Conservation (phyloP, 768 basidiomycete genomes). For the Mycena pura region DNA sequence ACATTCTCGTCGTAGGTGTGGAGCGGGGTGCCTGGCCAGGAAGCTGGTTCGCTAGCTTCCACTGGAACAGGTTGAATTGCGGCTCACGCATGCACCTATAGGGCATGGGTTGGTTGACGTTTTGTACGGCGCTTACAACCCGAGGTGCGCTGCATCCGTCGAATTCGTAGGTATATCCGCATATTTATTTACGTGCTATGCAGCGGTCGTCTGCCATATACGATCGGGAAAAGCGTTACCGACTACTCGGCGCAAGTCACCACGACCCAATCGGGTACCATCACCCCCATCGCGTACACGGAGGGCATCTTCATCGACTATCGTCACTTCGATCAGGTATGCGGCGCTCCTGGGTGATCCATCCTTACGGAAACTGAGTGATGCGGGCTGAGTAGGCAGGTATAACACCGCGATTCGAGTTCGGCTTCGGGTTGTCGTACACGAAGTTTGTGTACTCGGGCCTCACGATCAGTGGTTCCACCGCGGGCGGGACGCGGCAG, state of each 20-base stretch:
- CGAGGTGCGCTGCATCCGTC: slow-evolving; percentile 45
- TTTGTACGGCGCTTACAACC: slow-evolving; percentile 66
- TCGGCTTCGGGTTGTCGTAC: slow-evolving; percentile 62
- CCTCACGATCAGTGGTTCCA: slow-evolving; percentile 48
- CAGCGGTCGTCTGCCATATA: slow-evolving; percentile 54
- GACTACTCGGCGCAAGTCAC: slow-evolving; percentile 67
- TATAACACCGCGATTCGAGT: slow-evolving; percentile 56
- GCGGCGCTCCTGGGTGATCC: not conserved
- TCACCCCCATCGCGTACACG: slow-evolving; percentile 59
- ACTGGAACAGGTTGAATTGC: too few relatives aligned
- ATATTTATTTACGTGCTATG: not conserved
- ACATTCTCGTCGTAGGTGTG: slow-evolving; percentile 42
- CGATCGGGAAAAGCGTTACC: slow-evolving; percentile 57
- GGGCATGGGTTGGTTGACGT: slow-evolving; percentile 66
- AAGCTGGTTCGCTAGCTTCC: slow-evolving; percentile 52
- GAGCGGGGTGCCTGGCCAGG: slow-evolving; percentile 67
- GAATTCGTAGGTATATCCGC: not conserved
- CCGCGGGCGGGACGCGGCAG: slow-evolving; percentile 49
- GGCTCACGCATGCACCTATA: slow-evolving; percentile 31
- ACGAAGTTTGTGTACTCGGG: slow-evolving; percentile 61
- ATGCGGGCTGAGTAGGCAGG: slow-evolving; percentile 29
- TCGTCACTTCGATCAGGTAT: slow-evolving; percentile 56
- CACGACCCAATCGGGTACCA: slow-evolving; percentile 41
- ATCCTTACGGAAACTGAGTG: too few relatives aligned
- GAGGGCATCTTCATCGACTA: slow-evolving; percentile 68